Conservation (phyloP, 805 yeast species). For the Spathaspora hagerdaliae region DNA sequence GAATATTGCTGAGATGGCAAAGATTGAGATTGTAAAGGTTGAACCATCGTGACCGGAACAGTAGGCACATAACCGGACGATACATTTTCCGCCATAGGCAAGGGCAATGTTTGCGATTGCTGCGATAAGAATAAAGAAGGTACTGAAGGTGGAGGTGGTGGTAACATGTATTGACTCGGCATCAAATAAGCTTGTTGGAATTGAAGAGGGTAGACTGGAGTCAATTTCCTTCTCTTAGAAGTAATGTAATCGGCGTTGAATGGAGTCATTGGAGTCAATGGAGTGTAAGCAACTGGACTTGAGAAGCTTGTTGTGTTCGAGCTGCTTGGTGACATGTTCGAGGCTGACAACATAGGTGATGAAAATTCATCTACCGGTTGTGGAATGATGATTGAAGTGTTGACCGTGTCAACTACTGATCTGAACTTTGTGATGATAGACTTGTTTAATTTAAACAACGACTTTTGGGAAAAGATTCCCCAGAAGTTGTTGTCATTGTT, state of each 20-base stretch:
- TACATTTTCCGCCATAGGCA: too few relatives aligned
- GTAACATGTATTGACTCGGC: not conserved
- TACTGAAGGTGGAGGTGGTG: not conserved
- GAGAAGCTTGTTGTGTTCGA: slow-evolving; percentile 2
- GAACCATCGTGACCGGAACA: too few relatives aligned
- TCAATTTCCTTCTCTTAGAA: slow-evolving; percentile 1
- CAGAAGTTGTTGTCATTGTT: slow-evolving; percentile 20
- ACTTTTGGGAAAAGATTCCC: slow-evolving; percentile 10
- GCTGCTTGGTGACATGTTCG: slow-evolving; percentile 4
- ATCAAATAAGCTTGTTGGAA: not conserved
- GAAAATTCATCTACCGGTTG: slow-evolving; percentile 1
- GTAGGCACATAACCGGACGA: too few relatives aligned
- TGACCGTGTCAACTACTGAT: slow-evolving; percentile 5
- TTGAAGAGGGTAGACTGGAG: not conserved
- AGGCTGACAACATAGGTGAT: not conserved
- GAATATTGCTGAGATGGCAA: too few relatives aligned
- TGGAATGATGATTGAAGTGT: not conserved
- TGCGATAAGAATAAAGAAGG: not conserved
- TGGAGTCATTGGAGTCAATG: slow-evolving; percentile 22
- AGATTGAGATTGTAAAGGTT: too few relatives aligned
- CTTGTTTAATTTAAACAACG: slow-evolving; percentile 7
- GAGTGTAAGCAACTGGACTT: slow-evolving; percentile 10
- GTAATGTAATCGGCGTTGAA: slow-evolving; percentile 3
- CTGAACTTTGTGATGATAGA: slow-evolving; percentile 8
- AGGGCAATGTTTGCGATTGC: not conserved